These are phyloP conservation scores for Wickerhamomyces xylosicus DNA, from an alignment of 805 yeast species.

Conservation along the genomic window DNA sequence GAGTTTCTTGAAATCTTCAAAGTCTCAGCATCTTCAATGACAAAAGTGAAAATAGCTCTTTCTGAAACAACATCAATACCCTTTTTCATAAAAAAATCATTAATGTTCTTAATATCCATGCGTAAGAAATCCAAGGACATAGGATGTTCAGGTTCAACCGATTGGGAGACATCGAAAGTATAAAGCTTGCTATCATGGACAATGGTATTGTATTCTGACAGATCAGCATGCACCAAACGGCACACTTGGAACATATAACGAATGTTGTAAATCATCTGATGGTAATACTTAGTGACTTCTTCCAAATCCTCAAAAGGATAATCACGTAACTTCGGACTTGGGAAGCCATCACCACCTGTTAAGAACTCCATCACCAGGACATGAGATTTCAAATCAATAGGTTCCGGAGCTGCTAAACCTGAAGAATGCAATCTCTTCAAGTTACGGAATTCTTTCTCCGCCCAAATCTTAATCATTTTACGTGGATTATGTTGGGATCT, in stretches of 20 bases:
- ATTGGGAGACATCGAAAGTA: constrained; percentile 93
- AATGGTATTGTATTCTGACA: constrained; percentile 88
- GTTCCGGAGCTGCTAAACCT: constrained; percentile 92
- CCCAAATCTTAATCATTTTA: constrained; percentile 97
- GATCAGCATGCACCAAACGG: constrained; percentile 90
- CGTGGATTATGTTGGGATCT: constrained; percentile 88
- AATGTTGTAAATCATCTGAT: constrained; percentile 75
- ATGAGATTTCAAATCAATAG: constrained; percentile 79
- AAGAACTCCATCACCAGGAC: constrained; percentile 92
- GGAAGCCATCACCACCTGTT: constrained; percentile 68
- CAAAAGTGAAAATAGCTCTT: constrained; percentile 68
- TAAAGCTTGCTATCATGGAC: constrained; percentile 71
- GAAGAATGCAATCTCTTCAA: constrained; percentile 67
- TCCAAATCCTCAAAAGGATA: constrained; percentile 62
- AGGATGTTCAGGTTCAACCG: constrained; percentile 97
- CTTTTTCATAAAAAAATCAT: constrained; percentile 71
- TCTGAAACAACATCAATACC: constrained; percentile 76
- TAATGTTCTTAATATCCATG: constrained; percentile 95
- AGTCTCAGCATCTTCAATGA: constrained; percentile 37
- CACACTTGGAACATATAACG: constrained; percentile 82
- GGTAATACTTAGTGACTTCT: constrained; percentile 58
- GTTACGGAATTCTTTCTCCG: constrained; percentile 93
- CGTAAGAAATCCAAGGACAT: constrained; percentile 90
- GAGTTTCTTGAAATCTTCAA: constrained; percentile 29
- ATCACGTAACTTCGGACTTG: constrained; percentile 85